Evolutionary conservation across 768 basidiomycete species (phyloP).

Genomic region (Boletus reticuloceps): DNA sequence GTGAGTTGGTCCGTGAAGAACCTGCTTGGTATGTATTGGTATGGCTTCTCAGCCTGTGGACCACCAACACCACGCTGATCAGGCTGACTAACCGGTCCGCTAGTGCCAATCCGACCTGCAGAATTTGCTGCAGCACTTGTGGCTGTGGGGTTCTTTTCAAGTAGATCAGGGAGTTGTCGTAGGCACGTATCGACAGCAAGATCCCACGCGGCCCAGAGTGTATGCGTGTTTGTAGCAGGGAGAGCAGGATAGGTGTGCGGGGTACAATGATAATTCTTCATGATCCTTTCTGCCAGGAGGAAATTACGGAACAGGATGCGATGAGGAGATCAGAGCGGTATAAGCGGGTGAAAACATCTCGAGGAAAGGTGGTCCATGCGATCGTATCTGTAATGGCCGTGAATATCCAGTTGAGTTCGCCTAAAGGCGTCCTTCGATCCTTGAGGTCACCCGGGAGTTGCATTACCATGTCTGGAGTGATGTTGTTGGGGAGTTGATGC

Average conservation of each 20-base stretch:
- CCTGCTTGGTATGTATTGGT: constrained; percentile 77
- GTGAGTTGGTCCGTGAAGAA: constrained; percentile 97
- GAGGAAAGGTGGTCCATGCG: constrained; percentile 96
- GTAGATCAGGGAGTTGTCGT: constrained; percentile 85
- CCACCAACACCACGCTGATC: constrained; percentile 18
- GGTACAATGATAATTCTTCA: constrained; percentile 97
- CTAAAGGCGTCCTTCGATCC: constrained; percentile 92
- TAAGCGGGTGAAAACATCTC: constrained; percentile 88
- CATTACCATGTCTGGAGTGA: constrained; percentile 87
- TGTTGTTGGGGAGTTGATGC: constrained; percentile 76
- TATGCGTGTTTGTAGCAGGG: constrained; percentile 95
- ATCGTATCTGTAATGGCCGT: constrained; percentile 99
- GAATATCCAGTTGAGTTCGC: constrained; percentile 99
- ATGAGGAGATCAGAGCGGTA: constrained; percentile 96
- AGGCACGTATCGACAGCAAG: constrained; percentile 93
- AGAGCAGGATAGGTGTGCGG: constrained; percentile 91
- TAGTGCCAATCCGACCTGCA: constrained; percentile 8
- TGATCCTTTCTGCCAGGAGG: constrained; percentile 93
- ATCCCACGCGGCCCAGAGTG: constrained; percentile 97
- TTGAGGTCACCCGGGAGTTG: constrained; percentile 96
- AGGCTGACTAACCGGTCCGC: constrained; percentile 14
- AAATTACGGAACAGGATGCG: constrained; percentile 98
- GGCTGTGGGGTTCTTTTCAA: constrained; percentile 40
- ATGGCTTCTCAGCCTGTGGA: constrained; percentile 44
- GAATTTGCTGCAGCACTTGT: constrained; percentile 22